Conservation (phyloP, 1,284 basidiomycete species). For the Malassezia obtusa region DNA sequence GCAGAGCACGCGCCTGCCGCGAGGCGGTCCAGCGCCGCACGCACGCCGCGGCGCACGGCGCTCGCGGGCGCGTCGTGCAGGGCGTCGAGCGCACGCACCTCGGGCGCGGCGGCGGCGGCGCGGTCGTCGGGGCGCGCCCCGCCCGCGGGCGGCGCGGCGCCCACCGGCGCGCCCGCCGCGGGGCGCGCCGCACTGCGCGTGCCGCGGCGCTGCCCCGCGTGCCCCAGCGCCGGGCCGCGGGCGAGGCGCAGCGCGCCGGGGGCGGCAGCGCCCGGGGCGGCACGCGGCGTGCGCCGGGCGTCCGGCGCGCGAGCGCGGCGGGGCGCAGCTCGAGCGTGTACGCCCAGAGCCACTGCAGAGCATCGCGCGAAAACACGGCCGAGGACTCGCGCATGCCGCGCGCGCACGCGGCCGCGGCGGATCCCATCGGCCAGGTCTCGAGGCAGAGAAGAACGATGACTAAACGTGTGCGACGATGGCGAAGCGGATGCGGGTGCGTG, state of each 20-base stretch:
- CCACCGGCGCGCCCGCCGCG: too few species aligned
- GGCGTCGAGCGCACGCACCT: background rate
- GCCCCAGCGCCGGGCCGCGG: too few species aligned
- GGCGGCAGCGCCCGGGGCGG: background rate
- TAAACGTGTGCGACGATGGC: background rate
- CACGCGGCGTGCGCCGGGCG: background rate
- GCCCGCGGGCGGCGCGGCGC: too few species aligned
- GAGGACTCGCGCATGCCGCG: conserved; percentile 2
- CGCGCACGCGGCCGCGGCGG: background rate
- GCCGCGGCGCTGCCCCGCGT: background rate
- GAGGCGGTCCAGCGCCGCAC: background rate
- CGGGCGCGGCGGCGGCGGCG: too few species aligned
- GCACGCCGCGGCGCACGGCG: background rate
- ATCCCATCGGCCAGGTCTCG: background rate
- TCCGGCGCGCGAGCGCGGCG: background rate
- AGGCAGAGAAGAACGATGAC: background rate
- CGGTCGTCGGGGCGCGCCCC: background rate
- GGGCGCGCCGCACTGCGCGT: too few species aligned
- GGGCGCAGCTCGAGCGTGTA: conserved; percentile 13
- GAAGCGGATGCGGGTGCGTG: conserved; percentile 15
- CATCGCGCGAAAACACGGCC: conserved; percentile 7
- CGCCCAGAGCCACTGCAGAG: conserved; percentile 13
- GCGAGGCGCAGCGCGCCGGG: background rate
- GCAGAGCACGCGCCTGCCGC: background rate
- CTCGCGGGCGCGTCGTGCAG: background rate